A percentile compares a stretch with the other conserved stretches of the same genome.
Evolutionary conservation across 306 rosid species (phyloP).

Genomic region (Hippophae gyantsensis): DNA sequence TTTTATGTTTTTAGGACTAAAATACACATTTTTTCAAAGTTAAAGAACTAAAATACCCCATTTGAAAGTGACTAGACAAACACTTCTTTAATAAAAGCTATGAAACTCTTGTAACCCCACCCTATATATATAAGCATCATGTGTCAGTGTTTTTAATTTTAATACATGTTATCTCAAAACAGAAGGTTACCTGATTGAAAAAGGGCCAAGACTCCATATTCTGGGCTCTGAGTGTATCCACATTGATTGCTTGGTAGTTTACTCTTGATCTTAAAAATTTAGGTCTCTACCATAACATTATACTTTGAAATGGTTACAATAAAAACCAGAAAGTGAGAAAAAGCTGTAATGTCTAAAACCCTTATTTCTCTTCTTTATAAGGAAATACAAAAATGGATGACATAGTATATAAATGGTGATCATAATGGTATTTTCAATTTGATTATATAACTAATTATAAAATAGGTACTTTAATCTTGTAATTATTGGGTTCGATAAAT

Average conservation of each 20-base stretch:
- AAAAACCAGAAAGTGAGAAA: not conserved
- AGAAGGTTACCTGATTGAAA: slow-evolving; percentile 71
- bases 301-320: slow-evolving; percentile 3
- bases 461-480: too few relatives aligned
- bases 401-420: too few relatives aligned
- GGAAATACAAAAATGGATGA: not conserved
- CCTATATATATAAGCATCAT: not conserved
- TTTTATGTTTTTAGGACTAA: too few relatives aligned
- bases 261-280: slow-evolving; percentile 63
- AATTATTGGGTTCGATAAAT: too few relatives aligned
- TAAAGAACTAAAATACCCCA: too few relatives aligned
- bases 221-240: slow-evolving; percentile 78
- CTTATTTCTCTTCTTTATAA: not conserved
- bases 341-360: not conserved
- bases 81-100: too few relatives aligned
- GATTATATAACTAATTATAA: too few relatives aligned
- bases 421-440: too few relatives aligned
- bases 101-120: too few relatives aligned
- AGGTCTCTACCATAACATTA: slow-evolving; percentile 50
- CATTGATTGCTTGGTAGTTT: slow-evolving; percentile 82
- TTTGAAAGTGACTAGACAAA: too few relatives aligned
- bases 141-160: too few relatives aligned
- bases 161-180: not conserved
- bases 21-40: too few relatives aligned
- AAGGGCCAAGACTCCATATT: slow-evolving; percentile 90